Evolutionary conservation across 2,329 filamentous ascomycete genomes (phyloP), one percentile per base, ranked within the genome.

Genomic region (Aspergillus hortae): DNA sequence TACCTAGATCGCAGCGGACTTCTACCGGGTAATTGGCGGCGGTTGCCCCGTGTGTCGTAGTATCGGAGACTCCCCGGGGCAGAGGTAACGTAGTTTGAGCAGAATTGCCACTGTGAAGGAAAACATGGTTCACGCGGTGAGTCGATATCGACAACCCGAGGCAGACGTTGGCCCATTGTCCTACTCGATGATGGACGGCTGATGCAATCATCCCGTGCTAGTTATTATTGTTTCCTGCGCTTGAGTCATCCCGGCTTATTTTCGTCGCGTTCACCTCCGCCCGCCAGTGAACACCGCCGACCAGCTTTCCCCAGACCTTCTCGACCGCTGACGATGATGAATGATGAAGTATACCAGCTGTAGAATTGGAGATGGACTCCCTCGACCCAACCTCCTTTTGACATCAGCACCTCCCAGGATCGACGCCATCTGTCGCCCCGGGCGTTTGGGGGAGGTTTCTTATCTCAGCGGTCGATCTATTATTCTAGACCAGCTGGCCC

Each of bases 231-330:
- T 6, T 15, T 45, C n/a, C 23, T 9, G 40, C 15, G 40, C 15
- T 21, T 21, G 51, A 42, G 45, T 53, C 52, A 56, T 58, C 51
- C 60, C 59, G 61, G 56, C 32, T 55, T 49, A 57, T 62, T 63
- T 60, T 63, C 61, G 61, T 63, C 47, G 35, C 35, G 46, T 58
- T 54, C 49, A 49, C 33, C 33, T 36, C 33, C 42, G 25, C 30
- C 51, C 53, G 40, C 49, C 55, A 51, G 42, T 54, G 48, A 49
- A 27, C 53, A 17, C 46, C 43, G 42, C 49, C 43, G n/a, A 41
- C 43, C 50, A 42, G 44, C 53, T 55, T 49, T 52, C 48, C 36
- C 14, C 44, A 42, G 30, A 43, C 30, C 43, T 44, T 51, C n/a
- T n/a, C n/a, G n/a, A n/a, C n/a, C n/a, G n/a, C n/a, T n/a, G n/a